These are phyloP conservation scores for Colletotrichum simmondsii DNA, from an alignment of 2,329 filamentous ascomycete genomes.

Conservation along the genomic window DNA sequence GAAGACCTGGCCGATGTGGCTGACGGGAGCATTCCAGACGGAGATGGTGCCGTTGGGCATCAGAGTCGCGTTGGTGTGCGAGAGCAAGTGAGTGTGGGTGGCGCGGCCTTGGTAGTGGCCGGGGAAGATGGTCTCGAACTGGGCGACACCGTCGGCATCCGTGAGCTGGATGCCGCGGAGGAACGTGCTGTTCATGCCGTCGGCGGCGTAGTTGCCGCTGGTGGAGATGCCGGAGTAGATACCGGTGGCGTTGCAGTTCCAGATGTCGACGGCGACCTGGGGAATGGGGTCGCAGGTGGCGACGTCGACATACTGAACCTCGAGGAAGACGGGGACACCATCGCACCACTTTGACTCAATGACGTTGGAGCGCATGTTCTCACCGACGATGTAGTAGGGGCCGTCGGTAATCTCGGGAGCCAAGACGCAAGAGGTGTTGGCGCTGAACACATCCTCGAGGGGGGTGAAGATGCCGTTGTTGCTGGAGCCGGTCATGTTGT, in stretches of 20 bases:
- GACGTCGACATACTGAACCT: conserved; percentile 39
- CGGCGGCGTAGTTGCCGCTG: conserved; percentile 39
- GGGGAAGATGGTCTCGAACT: conserved; percentile 56
- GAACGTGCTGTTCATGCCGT: conserved; percentile 43
- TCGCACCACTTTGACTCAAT: conserved; percentile 49
- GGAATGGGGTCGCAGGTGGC: conserved; percentile 37
- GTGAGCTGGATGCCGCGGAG: conserved; percentile 52
- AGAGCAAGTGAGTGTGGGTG: conserved; percentile 58
- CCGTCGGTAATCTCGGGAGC: conserved; percentile 29
- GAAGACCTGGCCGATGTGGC: conserved; percentile 74
- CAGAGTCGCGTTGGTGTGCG: conserved; percentile 50
- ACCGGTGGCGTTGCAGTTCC: conserved; percentile 48
- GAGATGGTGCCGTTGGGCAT: conserved; percentile 46
- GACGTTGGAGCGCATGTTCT: conserved; percentile 56
- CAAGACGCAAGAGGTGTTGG: conserved; percentile 22
- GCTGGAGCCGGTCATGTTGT: conserved; percentile 44
- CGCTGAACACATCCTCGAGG: conserved; percentile 40
- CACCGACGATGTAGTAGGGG: conserved; percentile 52
- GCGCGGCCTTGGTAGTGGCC: conserved; percentile 57
- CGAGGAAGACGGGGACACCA: conserved; percentile 53
- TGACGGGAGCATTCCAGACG: conserved; percentile 50
- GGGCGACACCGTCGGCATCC: conserved; percentile 52
- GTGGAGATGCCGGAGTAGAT: conserved; percentile 51
- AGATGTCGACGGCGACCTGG: conserved; percentile 38
- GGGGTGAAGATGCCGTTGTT: conserved; percentile 45